Percentiles rank a stretch among this genome's conserved stretches.
Conservation (phyloP, 176 grass and related monocot species). For the barley (Hordeum vulgare) region DNA sequence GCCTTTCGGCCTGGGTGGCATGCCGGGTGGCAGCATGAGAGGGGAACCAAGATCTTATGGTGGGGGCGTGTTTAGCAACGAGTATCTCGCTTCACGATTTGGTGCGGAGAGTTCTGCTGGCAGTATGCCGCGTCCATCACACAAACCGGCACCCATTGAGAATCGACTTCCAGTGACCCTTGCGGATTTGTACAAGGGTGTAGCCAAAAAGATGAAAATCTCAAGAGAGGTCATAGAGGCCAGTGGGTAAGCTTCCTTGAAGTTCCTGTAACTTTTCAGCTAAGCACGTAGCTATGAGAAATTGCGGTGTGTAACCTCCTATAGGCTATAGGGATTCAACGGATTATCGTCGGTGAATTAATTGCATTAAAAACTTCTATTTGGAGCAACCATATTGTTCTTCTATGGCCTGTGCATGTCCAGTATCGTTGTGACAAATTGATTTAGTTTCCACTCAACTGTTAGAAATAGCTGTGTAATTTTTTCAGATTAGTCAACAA, state of each 20-base stretch:
- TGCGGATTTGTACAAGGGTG: conserved; percentile 81
- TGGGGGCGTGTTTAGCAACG: conserved; percentile 47
- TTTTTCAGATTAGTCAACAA: not conserved
- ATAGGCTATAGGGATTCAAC: not conserved
- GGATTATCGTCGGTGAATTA: not conserved
- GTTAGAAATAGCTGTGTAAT: not conserved
- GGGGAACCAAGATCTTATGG: conserved; percentile 48
- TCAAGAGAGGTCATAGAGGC: conserved; percentile 66
- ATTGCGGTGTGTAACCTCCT: not conserved
- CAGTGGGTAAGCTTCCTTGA: conserved; percentile 43
- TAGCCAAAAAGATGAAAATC: conserved; percentile 97
- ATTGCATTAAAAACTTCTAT: not conserved
- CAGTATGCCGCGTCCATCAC: conserved; percentile 20
- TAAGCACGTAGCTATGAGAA: not conserved
- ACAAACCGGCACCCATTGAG: conserved; percentile 62
- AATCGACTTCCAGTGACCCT: conserved; percentile 59
- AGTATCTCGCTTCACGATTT: conserved; percentile 40
- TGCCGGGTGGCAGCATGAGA: conserved; percentile 29
- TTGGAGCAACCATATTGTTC: not conserved
- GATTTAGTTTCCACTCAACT: conserved; percentile 13
- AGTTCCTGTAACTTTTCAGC: not conserved
- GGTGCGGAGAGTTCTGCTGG: conserved; percentile 35
- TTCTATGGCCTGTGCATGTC: not conserved
- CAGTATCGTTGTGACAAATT: not conserved
- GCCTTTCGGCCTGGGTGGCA: conserved; percentile 24